Base-by-base conservation (phyloP, 2,329 filamentous ascomycete species). In the Fusarium virguliforme region DNA sequence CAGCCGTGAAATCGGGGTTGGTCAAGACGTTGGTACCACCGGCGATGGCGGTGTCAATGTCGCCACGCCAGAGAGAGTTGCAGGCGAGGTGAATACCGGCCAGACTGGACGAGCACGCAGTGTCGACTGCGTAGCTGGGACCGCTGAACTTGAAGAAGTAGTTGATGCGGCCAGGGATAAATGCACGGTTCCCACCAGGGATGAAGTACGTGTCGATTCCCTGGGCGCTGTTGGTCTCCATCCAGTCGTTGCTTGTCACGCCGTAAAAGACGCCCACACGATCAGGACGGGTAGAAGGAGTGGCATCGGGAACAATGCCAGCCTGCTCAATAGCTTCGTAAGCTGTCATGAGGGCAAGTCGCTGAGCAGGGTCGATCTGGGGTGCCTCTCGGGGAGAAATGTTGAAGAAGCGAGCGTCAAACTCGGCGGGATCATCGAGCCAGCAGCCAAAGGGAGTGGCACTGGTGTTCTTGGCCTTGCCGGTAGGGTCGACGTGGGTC, bases 41-140 rank as follows among this genome's bases (percentile, higher is more conserved):
- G 3, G 93, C 91, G 32, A 94, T 89, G 1, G 93, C 94, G 9
- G 92, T 95, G 76, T 96, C 93, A 68, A 91, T 94, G 72, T 96
- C 93, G 9, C 90, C 88, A 6, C 84, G 84, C 85, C 88, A 90
- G 0, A 93, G 84, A 0, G 93, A 89, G 8, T 90, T 91, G 80
- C 93, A 95, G 0, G 83, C 83, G 2, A 93, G 82, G 72, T 93
- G 90, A 51, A 94, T 90, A 1, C 91, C 91, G 4, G 91, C 90
- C 9, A 92, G 85, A 69, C 90, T 91, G 1, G 91, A 94, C 0
- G 92, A 94, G 76, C 92, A 94, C 5, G 92, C 92, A n/a, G 92
- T 94, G 73, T 94, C 92, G 51, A 94, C 85, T 58, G 88, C 92
- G 76, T 89, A 90, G 26, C 89, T 92, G 0, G 92, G 92, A 0